These are phyloP conservation scores for Tylopilus vinaceipallidus DNA, from an alignment of 768 basidiomycete species.

Conservation along the genomic window DNA sequence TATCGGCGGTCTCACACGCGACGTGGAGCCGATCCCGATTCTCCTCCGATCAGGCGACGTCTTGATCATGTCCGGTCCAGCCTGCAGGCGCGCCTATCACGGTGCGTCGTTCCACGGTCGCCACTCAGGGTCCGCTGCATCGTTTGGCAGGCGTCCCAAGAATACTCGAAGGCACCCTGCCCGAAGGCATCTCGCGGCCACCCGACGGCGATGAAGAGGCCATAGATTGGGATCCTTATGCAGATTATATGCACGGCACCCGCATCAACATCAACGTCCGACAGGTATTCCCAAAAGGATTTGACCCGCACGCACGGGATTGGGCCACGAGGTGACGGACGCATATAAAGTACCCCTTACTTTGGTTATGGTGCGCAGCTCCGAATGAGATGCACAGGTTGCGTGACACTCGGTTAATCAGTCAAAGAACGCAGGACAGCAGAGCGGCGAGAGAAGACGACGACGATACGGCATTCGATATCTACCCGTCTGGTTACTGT, in stretches of 20 bases:
- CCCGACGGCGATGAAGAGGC: conserved; percentile 24
- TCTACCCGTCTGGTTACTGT: conserved; percentile 11
- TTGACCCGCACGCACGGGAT: conserved; percentile 33
- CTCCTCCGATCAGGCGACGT: conserved; percentile 90
- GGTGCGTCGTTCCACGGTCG: conserved; percentile 47
- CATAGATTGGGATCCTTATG: conserved; percentile 59
- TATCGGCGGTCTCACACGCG: conserved; percentile 79
- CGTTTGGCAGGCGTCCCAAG: conserved; percentile 70
- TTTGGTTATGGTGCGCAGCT: too few relatives aligned
- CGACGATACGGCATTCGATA: conserved; percentile 1
- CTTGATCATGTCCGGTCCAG: conserved; percentile 88
- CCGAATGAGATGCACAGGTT: background rate
- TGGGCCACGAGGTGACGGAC: conserved; percentile 1
- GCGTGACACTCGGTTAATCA: background rate
- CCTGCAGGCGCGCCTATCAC: conserved; percentile 86
- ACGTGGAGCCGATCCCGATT: conserved; percentile 74
- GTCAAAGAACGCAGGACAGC: background rate
- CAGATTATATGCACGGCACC: conserved; percentile 59
- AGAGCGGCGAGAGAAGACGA: background rate
- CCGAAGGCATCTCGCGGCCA: conserved; percentile 46
- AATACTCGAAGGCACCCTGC: conserved; percentile 79
- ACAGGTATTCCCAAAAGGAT: conserved; percentile 81
- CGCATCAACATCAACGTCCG: conserved; percentile 92
- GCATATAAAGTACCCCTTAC: background rate
- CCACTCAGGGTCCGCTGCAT: background rate